A percentile compares a stretch with the other conserved stretches of the same genome.
phyloP scores from a whole-genome alignment of 352 stramenopile genomes.

The Thalassiosira ordinaria region DNA sequence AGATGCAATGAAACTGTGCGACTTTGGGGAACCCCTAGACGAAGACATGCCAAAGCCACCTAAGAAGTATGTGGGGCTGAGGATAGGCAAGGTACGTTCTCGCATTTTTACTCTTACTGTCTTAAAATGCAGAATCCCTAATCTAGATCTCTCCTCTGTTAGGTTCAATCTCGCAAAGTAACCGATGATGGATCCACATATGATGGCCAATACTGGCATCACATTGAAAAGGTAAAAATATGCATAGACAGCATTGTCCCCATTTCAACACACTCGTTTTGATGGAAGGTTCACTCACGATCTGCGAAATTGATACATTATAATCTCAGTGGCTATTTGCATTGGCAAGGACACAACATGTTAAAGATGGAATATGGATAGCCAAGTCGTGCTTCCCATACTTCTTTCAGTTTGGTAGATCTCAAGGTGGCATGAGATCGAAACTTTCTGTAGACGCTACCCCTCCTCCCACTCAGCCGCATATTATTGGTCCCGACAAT shows the following conservation, averaged over 20 bases:
- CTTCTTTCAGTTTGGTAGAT: conserved; percentile 1
- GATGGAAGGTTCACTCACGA: no score
- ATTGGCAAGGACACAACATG: conserved; percentile 8
- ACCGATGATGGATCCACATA: conserved; percentile 24
- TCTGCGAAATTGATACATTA: no score
- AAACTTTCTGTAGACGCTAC: conserved; percentile 34
- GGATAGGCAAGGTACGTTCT: conserved; percentile 25
- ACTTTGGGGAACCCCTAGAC: no score
- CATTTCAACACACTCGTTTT: no score
- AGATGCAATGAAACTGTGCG: conserved; percentile 10
- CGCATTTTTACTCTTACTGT: not conserved
- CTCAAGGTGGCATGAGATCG: conserved; percentile 18
- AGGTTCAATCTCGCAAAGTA: conserved; percentile 5
- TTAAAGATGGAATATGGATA: conserved; percentile 25
- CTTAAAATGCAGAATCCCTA: not conserved
- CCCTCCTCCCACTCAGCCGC: conserved; percentile 1
- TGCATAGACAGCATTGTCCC: no score
- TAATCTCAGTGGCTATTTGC: conserved; percentile 30
- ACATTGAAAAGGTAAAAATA: conserved; percentile 12
- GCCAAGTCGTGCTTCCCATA: conserved; percentile 28
- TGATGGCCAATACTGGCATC: conserved; percentile 30
- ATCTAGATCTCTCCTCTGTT: not conserved
- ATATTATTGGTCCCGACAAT: conserved; percentile 9
- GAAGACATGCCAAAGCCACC: no score
- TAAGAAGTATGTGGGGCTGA: conserved; percentile 16